Evolutionary conservation across 306 rosid species (phyloP), one percentile per base, ranked within the genome.

Genomic region (Mucuna pruriens): DNA sequence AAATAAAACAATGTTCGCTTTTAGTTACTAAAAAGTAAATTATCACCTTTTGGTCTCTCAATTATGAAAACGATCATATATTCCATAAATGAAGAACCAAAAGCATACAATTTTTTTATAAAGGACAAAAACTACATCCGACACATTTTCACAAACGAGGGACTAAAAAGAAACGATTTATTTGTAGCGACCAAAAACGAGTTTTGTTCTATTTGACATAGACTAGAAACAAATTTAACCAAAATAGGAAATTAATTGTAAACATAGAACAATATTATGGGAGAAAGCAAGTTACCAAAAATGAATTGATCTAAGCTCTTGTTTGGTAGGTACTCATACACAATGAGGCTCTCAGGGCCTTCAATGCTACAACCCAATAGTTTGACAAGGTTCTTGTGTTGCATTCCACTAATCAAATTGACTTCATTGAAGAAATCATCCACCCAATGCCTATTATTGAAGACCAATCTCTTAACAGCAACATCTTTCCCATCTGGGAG

Each of bases 381-480:
- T 42, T 67, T 67, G 73, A 67, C 73, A 67, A 67, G 52, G 73
- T 67, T 67, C 34, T 67, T 67, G 73, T 67, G 73, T 20, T 67
- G 29, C 2, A 39, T 67, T 67, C 73, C 52, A 40, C 34, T 67
- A 23, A 67, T 67, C 31, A 67, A 40, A 20, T 67, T 67, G 34
- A 67, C 73, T 67, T 67, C 73, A 67, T 67, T 67, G 73, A 67
- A 67, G 73, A 67, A 67, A 10, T 67, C 73, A 39, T 67, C 73
- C 51, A 39, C 73, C 73, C 52, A 67, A 1, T 67, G 52, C 19
- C 73, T 67, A 20, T 40, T 67, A 20, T 67, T 67, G 34, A 67
- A 67, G 52, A 67, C 34, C 51, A 67, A 40, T 67, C 73, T 67
- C 73, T 67, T 67, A 5, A 67, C 72, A 38, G 72, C 72, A 66